phyloP scores from a whole-genome alignment of 2,329 filamentous ascomycete species.

The Dryadomyces quercus-mongolicae region DNA sequence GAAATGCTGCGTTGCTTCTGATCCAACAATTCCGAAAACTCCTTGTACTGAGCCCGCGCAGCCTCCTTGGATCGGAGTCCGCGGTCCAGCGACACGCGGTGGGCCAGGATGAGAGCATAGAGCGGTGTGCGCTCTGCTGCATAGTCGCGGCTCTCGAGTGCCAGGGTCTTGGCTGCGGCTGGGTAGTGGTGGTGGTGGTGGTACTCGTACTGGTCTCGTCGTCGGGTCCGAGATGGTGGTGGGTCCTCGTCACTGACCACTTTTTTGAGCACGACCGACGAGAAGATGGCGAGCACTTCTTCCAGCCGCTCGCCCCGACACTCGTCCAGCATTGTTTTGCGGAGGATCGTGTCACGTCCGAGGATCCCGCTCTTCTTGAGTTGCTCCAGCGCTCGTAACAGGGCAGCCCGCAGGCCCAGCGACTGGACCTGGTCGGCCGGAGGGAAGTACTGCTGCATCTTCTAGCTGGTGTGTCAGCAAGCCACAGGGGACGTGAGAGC shows the following conservation, averaged over 20 bases:
- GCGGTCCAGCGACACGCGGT: conserved; percentile 54
- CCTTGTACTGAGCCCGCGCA: conserved; percentile 43
- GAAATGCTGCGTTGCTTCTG: conserved; percentile 48
- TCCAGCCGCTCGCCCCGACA: conserved; percentile 86
- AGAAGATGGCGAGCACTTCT: conserved; percentile 75
- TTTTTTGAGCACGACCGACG: conserved; percentile 68
- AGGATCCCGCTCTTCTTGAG: conserved; percentile 79
- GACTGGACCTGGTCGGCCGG: conserved; percentile 84
- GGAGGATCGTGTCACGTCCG: conserved; percentile 65
- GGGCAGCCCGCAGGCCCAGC: conserved; percentile 72
- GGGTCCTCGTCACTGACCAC: conserved; percentile 24
- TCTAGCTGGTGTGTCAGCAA: conserved; percentile 35
- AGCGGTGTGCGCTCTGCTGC: conserved; percentile 42
- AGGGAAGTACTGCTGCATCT: conserved; percentile 82
- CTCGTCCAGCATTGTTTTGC: conserved; percentile 94
- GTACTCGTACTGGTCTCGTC: no score
- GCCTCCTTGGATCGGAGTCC: conserved; percentile 48
- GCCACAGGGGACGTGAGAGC: not conserved
- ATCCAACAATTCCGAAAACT: conserved; percentile 53
- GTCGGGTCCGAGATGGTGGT: not conserved
- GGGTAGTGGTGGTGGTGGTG: no score
- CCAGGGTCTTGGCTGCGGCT: conserved; percentile 40
- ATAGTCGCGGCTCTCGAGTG: conserved; percentile 47
- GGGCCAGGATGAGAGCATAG: conserved; percentile 57
- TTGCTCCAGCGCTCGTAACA: conserved; percentile 70